Percentiles rank a stretch among this genome's conserved stretches.
These are phyloP conservation scores for Aspergillus ibericus DNA, from an alignment of 2,329 filamentous ascomycete species.

Conservation along the genomic window DNA sequence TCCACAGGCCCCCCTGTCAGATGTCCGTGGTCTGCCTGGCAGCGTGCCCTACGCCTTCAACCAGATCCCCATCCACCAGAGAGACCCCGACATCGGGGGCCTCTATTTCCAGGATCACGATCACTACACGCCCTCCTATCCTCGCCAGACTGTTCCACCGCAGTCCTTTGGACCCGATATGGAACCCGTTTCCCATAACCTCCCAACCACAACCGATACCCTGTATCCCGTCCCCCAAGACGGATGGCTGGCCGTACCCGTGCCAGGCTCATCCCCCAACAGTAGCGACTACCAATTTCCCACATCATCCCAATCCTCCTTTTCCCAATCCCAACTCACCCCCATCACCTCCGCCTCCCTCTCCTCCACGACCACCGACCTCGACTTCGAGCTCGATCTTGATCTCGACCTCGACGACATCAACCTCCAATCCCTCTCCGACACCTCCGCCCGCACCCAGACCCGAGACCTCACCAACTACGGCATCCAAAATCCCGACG, in stretches of 20 bases:
- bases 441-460: conserved; percentile 1
- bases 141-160: not conserved
- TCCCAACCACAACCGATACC: not conserved
- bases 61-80: not conserved
- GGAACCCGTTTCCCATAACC: not conserved
- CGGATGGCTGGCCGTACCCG: not conserved
- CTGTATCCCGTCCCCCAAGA: not conserved
- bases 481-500: conserved; percentile 31
- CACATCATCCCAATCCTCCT: not conserved
- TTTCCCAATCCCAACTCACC: conserved; percentile 4
- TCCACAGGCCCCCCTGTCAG: conserved; percentile 1
- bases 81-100: not conserved
- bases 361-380: conserved; percentile 2
- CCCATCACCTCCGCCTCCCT: not conserved
- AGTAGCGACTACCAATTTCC: not conserved
- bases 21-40: not conserved
- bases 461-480: conserved; percentile 31
- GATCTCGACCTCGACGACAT: not conserved
- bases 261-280: not conserved
- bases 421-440: not conserved
- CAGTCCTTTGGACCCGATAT: not conserved
- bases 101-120: conserved; percentile 2
- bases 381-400: conserved; percentile 6
- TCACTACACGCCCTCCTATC: not conserved
- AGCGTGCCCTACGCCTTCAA: not conserved